Evolutionary conservation across 1,139 yeast species (phyloP), one percentile per base, ranked within the genome.

Genomic region (Lizanozyma gosingica): DNA sequence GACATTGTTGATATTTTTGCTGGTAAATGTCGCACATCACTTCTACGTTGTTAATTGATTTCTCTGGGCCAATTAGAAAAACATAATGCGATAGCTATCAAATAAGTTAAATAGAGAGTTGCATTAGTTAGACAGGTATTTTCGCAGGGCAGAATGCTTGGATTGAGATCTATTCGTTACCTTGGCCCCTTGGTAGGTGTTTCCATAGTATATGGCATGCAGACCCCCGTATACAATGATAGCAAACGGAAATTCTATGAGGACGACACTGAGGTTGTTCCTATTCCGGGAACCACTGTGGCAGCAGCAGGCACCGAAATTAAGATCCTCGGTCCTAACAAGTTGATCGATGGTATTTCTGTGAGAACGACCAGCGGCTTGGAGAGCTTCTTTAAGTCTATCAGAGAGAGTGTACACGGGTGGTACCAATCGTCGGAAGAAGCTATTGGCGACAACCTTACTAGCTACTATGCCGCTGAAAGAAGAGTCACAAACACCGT

Each of bases 401-500:
- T 70, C 8, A 74, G 92, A 54, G 63, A 6, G 61, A 40, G 59
- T 60, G 50, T 48, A 65, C 29, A 47, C 57, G 18, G 48, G 47
- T 4, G 49, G 49, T 36, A 43, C 56, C 8, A 47, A 52, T 14
- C 41, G 41, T 50, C 3, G 68, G 62, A 65, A 43, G 45, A 50
- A 6, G 58, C 59, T 16, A 56, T 73, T 15, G 70, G 74, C 40
- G 57, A 60, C 3, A 57, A 60, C n/a, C 75, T 82, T 42, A 56
- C 65, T 36, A 63, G 63, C 39, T 79, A 77, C 51, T 72, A 81
- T 49, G 60, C 65, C 18, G 74, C 76, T 4, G 97, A 90, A 61
- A 72, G 80, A 53, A 65, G 71, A 44, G 78, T 87, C 39, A 76
- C 88, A 4, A 57, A 71, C 29, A 82, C 94, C 1, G 63, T 88